Evolutionary conservation across 805 yeast genomes (phyloP).

Genomic region (Metschnikowia bowlesiae): DNA sequence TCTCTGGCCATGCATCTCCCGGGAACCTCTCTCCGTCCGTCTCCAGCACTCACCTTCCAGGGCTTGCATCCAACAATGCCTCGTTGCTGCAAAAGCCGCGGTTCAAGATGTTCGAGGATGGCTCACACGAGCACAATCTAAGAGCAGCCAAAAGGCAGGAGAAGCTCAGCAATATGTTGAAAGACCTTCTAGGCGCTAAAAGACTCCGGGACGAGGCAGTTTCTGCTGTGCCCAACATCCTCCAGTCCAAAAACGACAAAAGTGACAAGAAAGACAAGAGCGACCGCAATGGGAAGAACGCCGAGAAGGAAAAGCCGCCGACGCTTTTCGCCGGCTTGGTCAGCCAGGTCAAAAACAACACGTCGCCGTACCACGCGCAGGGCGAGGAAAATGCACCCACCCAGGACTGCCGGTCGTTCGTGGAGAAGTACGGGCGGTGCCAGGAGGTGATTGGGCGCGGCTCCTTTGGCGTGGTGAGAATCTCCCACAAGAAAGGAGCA

Average conservation of each 20-base stretch:
- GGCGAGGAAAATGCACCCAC: constrained; percentile 14
- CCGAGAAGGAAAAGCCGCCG: constrained; percentile 46
- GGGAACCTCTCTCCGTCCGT: constrained; percentile 11
- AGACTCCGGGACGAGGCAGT: constrained; percentile 67
- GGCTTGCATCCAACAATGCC: constrained; percentile 4
- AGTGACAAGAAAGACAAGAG: neutral
- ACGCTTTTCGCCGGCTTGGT: constrained; percentile 67
- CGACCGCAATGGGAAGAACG: constrained; percentile 7
- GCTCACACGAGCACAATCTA: constrained; percentile 76
- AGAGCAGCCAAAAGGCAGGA: constrained; percentile 75
- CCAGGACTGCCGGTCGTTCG: constrained; percentile 54
- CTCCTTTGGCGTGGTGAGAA: constrained; percentile 88
- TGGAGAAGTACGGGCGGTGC: constrained; percentile 88
- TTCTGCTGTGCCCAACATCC: constrained; percentile 66
- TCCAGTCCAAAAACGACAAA: constrained; percentile 25
- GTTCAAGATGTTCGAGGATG: constrained; percentile 58
- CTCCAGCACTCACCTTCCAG: constrained; percentile 11
- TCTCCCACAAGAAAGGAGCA: constrained; percentile 64
- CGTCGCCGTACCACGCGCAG: constrained; percentile 22
- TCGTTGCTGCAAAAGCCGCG: constrained; percentile 33
- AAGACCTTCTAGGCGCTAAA: constrained; percentile 70
- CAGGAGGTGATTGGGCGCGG: constrained; percentile 94
- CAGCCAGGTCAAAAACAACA: constrained; percentile 47
- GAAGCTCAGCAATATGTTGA: constrained; percentile 67
- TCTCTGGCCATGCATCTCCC: constrained; percentile 8